Evolutionary conservation across 208 protist genomes (phyloP).

Genomic region (Acanthamoeba rhysodes): DNA sequence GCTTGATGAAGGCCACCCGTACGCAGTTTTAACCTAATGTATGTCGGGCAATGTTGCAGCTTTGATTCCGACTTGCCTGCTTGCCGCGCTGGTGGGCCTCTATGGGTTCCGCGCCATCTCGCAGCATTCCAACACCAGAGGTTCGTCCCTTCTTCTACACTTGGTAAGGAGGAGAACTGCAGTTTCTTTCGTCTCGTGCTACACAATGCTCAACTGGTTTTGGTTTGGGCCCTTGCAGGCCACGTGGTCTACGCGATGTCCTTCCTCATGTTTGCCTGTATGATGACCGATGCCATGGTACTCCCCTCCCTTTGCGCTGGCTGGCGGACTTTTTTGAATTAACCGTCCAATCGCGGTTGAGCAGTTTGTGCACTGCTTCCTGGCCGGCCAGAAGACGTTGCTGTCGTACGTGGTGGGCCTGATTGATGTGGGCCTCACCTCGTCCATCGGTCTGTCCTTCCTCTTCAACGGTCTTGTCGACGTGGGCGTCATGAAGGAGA

Average conservation of each 20-base stretch:
- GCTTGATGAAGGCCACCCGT: no score
- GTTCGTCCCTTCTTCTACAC: not conserved
- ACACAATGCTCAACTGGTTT: not conserved
- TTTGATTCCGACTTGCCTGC: slow-evolving; percentile 8
- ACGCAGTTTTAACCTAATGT: no score
- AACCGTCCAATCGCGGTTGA: no score
- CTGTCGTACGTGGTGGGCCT: not conserved
- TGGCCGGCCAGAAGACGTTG: not conserved
- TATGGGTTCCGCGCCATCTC: not conserved
- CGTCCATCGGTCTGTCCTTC: slow-evolving; percentile 13
- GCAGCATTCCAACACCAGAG: not conserved
- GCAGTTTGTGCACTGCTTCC: slow-evolving; percentile 45
- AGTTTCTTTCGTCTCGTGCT: not conserved
- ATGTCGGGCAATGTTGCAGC: not conserved
- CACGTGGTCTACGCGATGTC: not conserved
- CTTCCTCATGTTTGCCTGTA: slow-evolving; percentile 30
- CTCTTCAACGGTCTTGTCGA: slow-evolving; percentile 45
- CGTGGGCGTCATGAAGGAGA: slow-evolving; percentile 38
- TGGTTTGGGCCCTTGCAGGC: not conserved
- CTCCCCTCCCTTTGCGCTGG: not conserved
- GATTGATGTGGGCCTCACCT: slow-evolving; percentile 17
- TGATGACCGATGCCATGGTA: slow-evolving; percentile 58
- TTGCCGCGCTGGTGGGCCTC: not conserved
- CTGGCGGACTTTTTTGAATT: no score
- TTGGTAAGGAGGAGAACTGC: no score